Base-by-base conservation (phyloP, 441 rosid species). In the Syzygium syzygioides region DNA sequence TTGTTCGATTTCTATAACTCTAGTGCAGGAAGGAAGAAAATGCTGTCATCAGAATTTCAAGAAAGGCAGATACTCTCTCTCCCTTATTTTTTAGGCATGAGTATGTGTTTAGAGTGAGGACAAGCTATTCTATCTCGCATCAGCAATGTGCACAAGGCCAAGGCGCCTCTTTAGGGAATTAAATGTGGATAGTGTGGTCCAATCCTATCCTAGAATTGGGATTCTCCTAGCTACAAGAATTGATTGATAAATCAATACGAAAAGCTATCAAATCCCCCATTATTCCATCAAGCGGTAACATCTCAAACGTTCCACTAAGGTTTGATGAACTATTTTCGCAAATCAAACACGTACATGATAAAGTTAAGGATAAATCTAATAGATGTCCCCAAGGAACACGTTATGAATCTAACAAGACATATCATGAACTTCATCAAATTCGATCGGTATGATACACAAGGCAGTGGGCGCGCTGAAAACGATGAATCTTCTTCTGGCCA, bases 331-430 rank as follows among this genome's bases (percentile, higher is more conserved):
- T 12, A n/a, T 30, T 30, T 64, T 30, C 8, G 41, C 2, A 17
- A 30, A 7, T 17, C 23, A 30, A 30, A 30, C 23, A 17, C 2
- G 5, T 17, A 6, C n/a, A 3, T 17, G 1, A 6, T 6, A 45
- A 7, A 20, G 9, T 20, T 7, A 23, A 41, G n/a, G n/a, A 41
- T 76, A 12, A 71, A 41, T 23, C 83, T 26, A 76, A 76, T 12
- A 7, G 4, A 41, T 6, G 2, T 0, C 26, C 14, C 34, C 6
- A 17, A 3, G 14, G 17, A 4, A 41, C 9, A 23, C 26, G 6
- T 20, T 41, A 23, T 37, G 5, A 41, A 37, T 41, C 83, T 6
- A 41, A 76, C n/a, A 2, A 41, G 4, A 41, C 0, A 4, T 11
- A 25, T 41, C 41, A 9, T 25, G 17, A 12, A 41, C 7, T 76